Evolutionary conservation across 1,284 basidiomycete species (phyloP).

Genomic region (Entoloma clypeatum): DNA sequence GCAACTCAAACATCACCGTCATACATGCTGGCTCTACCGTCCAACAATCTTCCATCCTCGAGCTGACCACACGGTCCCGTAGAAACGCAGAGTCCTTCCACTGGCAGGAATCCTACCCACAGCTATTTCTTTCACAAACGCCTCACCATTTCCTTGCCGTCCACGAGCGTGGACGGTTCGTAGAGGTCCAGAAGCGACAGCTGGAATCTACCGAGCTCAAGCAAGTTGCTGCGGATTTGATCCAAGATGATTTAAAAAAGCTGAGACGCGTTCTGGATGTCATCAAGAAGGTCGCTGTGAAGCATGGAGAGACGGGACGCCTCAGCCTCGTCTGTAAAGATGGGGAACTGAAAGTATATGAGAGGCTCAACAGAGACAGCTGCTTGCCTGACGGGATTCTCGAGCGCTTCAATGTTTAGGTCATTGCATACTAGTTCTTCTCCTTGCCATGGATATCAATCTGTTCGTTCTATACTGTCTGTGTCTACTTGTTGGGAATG

Average conservation of each 20-base stretch:
- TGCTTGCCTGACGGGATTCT: conserved; percentile 40
- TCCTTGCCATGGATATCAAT: too few relatives aligned
- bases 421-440: too few relatives aligned
- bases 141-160: conserved; percentile 46
- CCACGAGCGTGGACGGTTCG: conserved; percentile 45
- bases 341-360: conserved; percentile 40
- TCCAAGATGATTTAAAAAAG: conserved; percentile 36
- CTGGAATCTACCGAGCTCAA: conserved; percentile 33
- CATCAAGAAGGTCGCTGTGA: conserved; percentile 41
- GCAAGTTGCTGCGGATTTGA: conserved; percentile 25
- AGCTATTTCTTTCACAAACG: conserved; percentile 56
- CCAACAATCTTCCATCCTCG: conserved; percentile 43
- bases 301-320: conserved; percentile 39
- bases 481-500: too few relatives aligned
- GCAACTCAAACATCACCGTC: conserved; percentile 30
- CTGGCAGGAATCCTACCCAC: conserved; percentile 47
- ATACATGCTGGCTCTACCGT: conserved; percentile 38
- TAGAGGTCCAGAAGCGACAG: conserved; percentile 38
- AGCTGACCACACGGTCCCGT: conserved; percentile 43
- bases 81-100: conserved; percentile 31
- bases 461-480: too few relatives aligned
- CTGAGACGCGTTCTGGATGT: conserved; percentile 36
- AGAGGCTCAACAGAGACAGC: conserved; percentile 34
- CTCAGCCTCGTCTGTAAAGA: conserved; percentile 44
- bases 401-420: conserved; percentile 28